Conservation (phyloP, 2,329 filamentous ascomycete species). For the Fusarium sp. region DNA sequence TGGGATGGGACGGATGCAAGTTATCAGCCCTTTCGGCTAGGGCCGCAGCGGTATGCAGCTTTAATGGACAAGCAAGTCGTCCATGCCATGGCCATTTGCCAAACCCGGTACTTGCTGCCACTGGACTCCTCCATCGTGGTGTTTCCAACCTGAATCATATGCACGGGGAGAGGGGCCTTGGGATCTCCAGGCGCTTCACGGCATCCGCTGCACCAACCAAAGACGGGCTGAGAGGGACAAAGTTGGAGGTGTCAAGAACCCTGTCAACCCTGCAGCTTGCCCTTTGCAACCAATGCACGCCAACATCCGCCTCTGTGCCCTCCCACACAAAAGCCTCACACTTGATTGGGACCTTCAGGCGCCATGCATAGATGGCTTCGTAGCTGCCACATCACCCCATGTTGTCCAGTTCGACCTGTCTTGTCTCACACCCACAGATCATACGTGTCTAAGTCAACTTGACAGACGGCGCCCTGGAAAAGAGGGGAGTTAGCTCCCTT, state of each 20-base stretch:
- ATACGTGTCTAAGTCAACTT: slow-evolving; percentile 26
- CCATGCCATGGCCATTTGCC: background rate
- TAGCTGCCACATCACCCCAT: slow-evolving; percentile 11
- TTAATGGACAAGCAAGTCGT: background rate
- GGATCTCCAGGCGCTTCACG: slow-evolving; percentile 2
- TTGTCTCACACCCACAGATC: slow-evolving; percentile 20
- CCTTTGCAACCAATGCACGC: background rate
- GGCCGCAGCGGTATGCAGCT: slow-evolving; percentile 2
- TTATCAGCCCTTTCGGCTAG: slow-evolving; percentile 2
- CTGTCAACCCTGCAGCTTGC: slow-evolving; percentile 13
- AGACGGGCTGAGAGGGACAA: slow-evolving; percentile 3
- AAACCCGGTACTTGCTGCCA: background rate
- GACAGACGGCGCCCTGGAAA: background rate
- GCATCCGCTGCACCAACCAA: background rate
- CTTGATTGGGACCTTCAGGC: slow-evolving; percentile 8
- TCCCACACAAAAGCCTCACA: background rate
- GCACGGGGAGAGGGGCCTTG: slow-evolving; percentile 1
- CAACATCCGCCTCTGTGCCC: background rate
- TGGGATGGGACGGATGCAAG: background rate
- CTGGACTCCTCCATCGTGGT: background rate
- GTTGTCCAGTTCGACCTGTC: background rate
- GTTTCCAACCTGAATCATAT: background rate
- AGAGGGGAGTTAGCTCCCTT: background rate
- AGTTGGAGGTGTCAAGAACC: background rate
- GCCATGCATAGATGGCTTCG: slow-evolving; percentile 3